A percentile compares a stretch with the other conserved stretches of the same genome.
Conservation (phyloP, 495 filamentous ascomycete genomes). For the Aspergillus taichungensis region DNA sequence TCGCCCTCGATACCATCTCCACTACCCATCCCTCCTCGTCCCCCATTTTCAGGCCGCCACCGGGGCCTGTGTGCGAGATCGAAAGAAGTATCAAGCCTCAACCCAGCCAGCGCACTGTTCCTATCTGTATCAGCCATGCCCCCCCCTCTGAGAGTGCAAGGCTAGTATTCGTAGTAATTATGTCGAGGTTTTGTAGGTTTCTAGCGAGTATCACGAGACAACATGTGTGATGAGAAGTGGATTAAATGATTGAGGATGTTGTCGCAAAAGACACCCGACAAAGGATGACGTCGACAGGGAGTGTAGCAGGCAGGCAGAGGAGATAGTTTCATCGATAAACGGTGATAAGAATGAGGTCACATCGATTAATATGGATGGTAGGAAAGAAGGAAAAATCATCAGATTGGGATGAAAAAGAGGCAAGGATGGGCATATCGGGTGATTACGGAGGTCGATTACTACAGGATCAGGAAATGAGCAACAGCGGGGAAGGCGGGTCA, state of each 20-base stretch:
- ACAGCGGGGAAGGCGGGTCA: conserved; percentile 2
- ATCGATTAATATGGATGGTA: not conserved
- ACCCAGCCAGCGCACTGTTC: conserved; percentile 23
- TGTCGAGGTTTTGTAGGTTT: no score
- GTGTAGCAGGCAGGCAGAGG: not conserved
- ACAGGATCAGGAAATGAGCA: not conserved
- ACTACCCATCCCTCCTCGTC: conserved; percentile 18
- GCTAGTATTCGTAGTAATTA: not conserved
- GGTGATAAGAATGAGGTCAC: no score
- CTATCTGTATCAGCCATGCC: conserved; percentile 37
- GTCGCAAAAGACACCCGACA: no score
- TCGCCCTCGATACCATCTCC: conserved; percentile 40
- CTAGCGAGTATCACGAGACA: no score
- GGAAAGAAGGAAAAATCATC: conserved; percentile 3
- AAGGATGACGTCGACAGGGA: no score
- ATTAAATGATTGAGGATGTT: no score
- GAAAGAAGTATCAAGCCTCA: conserved; percentile 39
- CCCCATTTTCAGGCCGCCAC: conserved; percentile 20
- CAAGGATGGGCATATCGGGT: conserved; percentile 13
- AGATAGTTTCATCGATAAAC: not conserved
- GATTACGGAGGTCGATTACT: conserved; percentile 5
- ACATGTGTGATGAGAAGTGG: no score
- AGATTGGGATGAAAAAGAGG: conserved; percentile 4
- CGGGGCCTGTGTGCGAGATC: conserved; percentile 13
- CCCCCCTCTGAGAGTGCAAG: conserved; percentile 15